Evolutionary conservation across 495 filamentous ascomycete genomes (phyloP), one percentile per base, ranked within the genome.

Genomic region (Xylaria palmicola): DNA sequence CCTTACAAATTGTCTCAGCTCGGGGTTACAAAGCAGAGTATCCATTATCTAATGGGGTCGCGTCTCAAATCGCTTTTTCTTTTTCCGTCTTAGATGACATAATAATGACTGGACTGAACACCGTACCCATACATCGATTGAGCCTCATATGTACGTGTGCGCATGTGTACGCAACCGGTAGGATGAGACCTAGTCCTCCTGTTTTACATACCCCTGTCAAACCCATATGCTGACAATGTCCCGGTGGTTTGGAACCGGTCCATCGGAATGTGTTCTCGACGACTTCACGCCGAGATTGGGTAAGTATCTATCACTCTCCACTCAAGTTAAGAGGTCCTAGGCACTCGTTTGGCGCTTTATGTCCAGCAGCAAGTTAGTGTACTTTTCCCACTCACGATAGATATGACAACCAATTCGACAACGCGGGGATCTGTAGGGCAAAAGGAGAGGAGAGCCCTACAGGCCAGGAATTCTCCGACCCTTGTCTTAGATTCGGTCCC

Each of bases 401-500:
- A n/a, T n/a, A n/a, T n/a, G n/a, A n/a, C n/a, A n/a, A n/a, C n/a
- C n/a, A n/a, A n/a, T n/a, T n/a, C n/a, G n/a, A n/a, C n/a, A n/a
- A n/a, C n/a, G n/a, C n/a, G n/a, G n/a, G n/a, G n/a, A n/a, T n/a
- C n/a, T n/a, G n/a, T n/a, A n/a, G n/a, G n/a, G n/a, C n/a, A n/a
- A n/a, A n/a, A n/a, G n/a, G n/a, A n/a, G 15, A 58, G 29, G 15
- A 24, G 20, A 12, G 55, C 12, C 29, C 10, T 24, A 36, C 41
- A 29, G 55, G 15, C 47, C 17, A 24, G 5, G 24, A 26, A 27
- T 9, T 24, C n/a, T n/a, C 12, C 15, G 17, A 40, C 12, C 10
- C 20, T n/a, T 47, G 55, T 58, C 55, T 58, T 27, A 49, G 26
- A 44, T 19, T 26, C 20, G 30, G 43, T 48, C 41, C 55, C 55